A percentile compares a stretch with the other conserved stretches of the same genome.
Evolutionary conservation across 495 filamentous ascomycete genomes (phyloP).

Genomic region (Aspergillus steynii): DNA sequence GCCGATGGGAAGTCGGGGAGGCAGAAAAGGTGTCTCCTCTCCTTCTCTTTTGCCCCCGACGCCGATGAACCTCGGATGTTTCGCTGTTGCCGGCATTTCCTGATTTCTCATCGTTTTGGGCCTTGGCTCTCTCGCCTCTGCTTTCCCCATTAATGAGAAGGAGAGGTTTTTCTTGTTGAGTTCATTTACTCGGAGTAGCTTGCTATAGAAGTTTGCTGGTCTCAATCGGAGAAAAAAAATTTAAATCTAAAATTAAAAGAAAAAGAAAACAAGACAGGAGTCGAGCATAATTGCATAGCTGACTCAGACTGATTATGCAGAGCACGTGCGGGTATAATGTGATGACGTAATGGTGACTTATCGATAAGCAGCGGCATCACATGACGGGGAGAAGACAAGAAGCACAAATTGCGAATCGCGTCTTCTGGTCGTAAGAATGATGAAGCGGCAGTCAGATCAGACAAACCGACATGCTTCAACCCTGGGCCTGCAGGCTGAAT

Average conservation of each 20-base stretch:
- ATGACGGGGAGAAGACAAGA: too few species aligned
- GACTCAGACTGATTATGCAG: neutral
- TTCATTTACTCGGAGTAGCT: neutral
- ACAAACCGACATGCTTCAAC: too few species aligned
- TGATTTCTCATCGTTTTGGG: neutral
- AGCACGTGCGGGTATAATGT: too few species aligned
- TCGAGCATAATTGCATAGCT: neutral
- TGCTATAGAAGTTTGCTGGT: neutral
- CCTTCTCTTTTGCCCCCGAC: neutral
- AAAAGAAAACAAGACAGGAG: neutral
- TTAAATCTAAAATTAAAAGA: too few species aligned
- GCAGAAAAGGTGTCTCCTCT: neutral
- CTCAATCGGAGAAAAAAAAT: too few species aligned
- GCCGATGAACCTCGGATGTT: slow-evolving; percentile 3
- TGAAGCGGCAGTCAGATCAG: too few species aligned
- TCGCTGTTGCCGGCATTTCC: neutral
- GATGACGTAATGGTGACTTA: neutral
- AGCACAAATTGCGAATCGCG: too few species aligned
- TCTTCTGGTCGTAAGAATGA: too few species aligned
- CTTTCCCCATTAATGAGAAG: neutral
- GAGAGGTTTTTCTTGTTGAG: neutral
- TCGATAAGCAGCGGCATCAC: too few species aligned
- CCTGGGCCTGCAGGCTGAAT: too few species aligned
- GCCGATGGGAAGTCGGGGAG: neutral
- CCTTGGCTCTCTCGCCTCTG: neutral